Evolutionary conservation across 1,139 yeast genomes (phyloP).

Genomic region (Protomyces inundatus): DNA sequence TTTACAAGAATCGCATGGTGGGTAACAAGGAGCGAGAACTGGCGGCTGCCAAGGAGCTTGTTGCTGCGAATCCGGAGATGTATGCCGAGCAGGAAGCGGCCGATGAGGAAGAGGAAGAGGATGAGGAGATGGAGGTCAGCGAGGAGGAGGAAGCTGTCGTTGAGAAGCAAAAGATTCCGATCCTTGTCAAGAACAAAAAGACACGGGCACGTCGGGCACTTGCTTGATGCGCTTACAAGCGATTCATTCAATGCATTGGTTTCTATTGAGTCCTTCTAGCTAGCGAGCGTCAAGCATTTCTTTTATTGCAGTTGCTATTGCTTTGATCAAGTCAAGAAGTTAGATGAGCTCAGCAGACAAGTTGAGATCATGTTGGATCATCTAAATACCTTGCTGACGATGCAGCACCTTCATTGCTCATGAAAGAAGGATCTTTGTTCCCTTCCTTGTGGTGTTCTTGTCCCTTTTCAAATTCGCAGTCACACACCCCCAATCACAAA

Average conservation of each 20-base stretch:
- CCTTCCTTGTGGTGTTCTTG: neutral
- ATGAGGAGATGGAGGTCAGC: constrained; percentile 48
- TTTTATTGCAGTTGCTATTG: neutral
- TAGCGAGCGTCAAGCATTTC: neutral
- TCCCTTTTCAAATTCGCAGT: neutral
- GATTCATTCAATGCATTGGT: no score
- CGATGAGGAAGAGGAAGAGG: constrained; percentile 55
- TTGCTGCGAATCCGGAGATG: constrained; percentile 80
- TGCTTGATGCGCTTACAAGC: no score
- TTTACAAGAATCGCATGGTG: constrained; percentile 99
- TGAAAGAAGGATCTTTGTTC: neutral
- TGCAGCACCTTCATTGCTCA: neutral
- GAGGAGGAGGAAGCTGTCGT: constrained; percentile 47
- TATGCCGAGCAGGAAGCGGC: constrained; percentile 89
- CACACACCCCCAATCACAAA: neutral
- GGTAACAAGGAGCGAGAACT: constrained; percentile 87
- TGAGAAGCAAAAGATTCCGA: constrained; percentile 41
- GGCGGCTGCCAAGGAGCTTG: constrained; percentile 80
- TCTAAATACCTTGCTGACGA: neutral
- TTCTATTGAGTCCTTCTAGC: no score
- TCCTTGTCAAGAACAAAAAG: constrained; percentile 21
- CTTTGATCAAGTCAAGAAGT: neutral
- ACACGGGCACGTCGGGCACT: neutral
- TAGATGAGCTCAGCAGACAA: neutral
- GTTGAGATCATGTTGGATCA: neutral